Conservation (phyloP, 805 yeast genomes). For the Pichia sporocuriosa region DNA sequence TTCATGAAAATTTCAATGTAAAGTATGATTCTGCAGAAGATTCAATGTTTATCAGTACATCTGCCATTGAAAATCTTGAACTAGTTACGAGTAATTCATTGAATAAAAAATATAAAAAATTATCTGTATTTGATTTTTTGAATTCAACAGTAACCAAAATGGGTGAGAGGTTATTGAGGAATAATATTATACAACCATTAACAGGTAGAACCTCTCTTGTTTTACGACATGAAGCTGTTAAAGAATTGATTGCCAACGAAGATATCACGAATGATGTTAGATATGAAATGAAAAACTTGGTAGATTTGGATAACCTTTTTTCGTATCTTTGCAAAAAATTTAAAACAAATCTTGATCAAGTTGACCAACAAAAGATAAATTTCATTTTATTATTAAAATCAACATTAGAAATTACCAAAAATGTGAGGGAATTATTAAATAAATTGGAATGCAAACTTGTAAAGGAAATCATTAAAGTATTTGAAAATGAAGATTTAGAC, state of each 20-base stretch:
- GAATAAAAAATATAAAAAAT: constrained; percentile 17
- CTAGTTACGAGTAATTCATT: constrained; percentile 31
- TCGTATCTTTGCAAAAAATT: constrained; percentile 20
- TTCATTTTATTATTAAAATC: constrained; percentile 35
- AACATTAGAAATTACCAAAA: constrained; percentile 22
- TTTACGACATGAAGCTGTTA: constrained; percentile 32
- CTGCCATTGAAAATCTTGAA: constrained; percentile 34
- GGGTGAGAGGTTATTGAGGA: constrained; percentile 38
- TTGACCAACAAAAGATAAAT: constrained; percentile 33
- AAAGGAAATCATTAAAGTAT: constrained; percentile 24
- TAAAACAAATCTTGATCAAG: constrained; percentile 17
- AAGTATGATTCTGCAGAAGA: constrained; percentile 34
- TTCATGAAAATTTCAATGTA: constrained; percentile 30
- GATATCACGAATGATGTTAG: constrained; percentile 16
- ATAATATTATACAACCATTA: constrained; percentile 41
- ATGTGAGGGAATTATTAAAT: constrained; percentile 16
- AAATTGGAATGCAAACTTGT: constrained; percentile 13
- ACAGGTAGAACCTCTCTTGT: constrained; percentile 32
- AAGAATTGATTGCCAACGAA: constrained; percentile 27
- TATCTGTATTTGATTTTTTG: constrained; percentile 32
- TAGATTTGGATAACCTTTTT: constrained; percentile 38
- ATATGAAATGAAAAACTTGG: constrained; percentile 22
- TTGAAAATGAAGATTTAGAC: constrained; percentile 21
- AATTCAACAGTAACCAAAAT: constrained; percentile 38
- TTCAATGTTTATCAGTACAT: constrained; percentile 37